Conservation (phyloP, 495 filamentous ascomycete species). For the Podospora australis region DNA sequence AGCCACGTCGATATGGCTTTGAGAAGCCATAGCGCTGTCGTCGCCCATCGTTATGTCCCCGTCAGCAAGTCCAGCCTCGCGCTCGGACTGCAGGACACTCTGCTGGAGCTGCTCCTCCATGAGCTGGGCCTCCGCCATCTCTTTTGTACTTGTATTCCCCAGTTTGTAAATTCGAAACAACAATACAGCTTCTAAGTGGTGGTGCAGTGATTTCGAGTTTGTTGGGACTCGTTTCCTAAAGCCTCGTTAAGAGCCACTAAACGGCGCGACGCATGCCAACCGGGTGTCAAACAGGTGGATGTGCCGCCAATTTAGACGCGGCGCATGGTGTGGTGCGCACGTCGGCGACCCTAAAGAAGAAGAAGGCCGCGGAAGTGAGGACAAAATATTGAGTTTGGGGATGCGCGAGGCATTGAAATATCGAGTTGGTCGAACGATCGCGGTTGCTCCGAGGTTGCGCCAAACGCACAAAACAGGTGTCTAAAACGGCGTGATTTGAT, state of each 20-base stretch:
- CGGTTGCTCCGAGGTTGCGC: not conserved
- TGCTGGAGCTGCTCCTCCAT: slow-evolving; percentile 48
- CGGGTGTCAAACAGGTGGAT: not conserved
- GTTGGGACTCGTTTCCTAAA: too few relatives aligned
- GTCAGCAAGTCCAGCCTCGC: slow-evolving; percentile 30
- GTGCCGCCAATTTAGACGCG: not conserved
- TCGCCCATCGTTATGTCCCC: slow-evolving; percentile 31
- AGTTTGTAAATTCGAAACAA: not conserved
- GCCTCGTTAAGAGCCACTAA: too few relatives aligned
- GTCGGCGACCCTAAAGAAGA: not conserved
- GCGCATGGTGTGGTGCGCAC: not conserved
- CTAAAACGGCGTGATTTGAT: not conserved
- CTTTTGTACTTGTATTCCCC: slow-evolving; percentile 12
- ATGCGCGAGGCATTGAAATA: not conserved
- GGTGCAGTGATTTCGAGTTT: too few relatives aligned
- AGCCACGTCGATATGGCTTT: slow-evolving; percentile 38
- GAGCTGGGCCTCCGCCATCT: slow-evolving; percentile 42
- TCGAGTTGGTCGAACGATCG: too few relatives aligned
- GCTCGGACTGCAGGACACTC: slow-evolving; percentile 40
- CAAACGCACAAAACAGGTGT: not conserved
- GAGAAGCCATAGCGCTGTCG: slow-evolving; percentile 28
- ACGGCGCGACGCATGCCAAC: not conserved
- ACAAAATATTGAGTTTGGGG: not conserved
- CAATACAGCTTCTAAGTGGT: too few relatives aligned
- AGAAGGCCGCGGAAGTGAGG: not conserved